phyloP scores from a whole-genome alignment of 2,329 filamentous ascomycete genomes.

The Reticulascus tulasneorum region DNA sequence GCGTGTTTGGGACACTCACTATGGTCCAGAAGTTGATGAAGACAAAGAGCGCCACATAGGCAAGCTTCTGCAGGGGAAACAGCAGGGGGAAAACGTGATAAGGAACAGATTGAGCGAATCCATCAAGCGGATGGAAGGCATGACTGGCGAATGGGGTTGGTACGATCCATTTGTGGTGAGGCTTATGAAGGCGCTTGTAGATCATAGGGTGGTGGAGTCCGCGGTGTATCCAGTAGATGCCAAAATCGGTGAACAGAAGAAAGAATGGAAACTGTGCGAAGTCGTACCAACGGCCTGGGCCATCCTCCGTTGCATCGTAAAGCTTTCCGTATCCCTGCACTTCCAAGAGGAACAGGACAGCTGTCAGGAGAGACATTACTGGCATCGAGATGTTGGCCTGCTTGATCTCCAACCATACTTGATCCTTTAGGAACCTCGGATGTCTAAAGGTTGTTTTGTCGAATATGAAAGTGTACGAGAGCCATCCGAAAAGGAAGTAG shows the following conservation, averaged over 20 bases:
- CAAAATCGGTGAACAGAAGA: slow-evolving; percentile 81
- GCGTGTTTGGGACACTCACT: too few species aligned
- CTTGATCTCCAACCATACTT: slow-evolving; percentile 78
- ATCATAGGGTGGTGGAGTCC: slow-evolving; percentile 73
- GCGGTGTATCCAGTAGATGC: slow-evolving; percentile 90
- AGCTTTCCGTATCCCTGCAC: slow-evolving; percentile 81
- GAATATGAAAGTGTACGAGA: slow-evolving; percentile 87
- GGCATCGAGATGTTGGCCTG: slow-evolving; percentile 77
- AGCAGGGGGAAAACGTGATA: slow-evolving; percentile 93
- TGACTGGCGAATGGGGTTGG: slow-evolving; percentile 89
- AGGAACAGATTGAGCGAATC: slow-evolving; percentile 81
- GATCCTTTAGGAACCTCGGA: slow-evolving; percentile 93
- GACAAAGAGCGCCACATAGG: slow-evolving; percentile 79
- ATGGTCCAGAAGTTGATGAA: slow-evolving; percentile 98
- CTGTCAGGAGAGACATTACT: slow-evolving; percentile 76
- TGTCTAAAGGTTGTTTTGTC: slow-evolving; percentile 86
- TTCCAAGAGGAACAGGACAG: slow-evolving; percentile 76
- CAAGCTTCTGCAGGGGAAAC: slow-evolving; percentile 88
- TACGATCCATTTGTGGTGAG: slow-evolving; percentile 99
- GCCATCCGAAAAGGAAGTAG: slow-evolving; percentile 78
- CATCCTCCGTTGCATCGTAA: slow-evolving; percentile 75
- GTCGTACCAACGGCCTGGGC: slow-evolving; percentile 75
- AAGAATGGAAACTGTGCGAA: slow-evolving; percentile 83
- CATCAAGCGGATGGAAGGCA: slow-evolving; percentile 92
- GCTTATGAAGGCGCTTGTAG: slow-evolving; percentile 92